Conservation (phyloP, 345 rosid genomes). For the Syzygium jambos region DNA sequence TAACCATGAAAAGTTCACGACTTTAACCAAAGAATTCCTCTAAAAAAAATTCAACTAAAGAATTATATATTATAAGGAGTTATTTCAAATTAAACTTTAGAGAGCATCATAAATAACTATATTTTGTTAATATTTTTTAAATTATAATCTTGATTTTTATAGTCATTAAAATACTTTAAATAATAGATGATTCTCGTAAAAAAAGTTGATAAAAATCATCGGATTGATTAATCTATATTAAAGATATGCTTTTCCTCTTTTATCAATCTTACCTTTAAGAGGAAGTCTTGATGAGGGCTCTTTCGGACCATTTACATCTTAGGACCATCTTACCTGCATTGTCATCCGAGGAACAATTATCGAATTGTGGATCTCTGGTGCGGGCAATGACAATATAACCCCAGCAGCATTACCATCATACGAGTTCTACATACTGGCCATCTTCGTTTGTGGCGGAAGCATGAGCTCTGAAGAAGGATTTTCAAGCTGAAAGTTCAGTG, state of each 20-base stretch:
- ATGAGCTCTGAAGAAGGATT: constrained; percentile 8
- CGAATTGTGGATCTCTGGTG: constrained; percentile 12
- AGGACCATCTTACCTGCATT: not conserved
- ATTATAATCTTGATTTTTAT: too few species aligned
- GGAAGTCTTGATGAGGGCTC: too few species aligned
- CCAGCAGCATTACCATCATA: constrained; percentile 4
- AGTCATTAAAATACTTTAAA: too few species aligned
- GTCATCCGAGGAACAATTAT: constrained; percentile 11
- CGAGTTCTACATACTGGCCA: constrained; percentile 1
- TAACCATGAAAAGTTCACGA: too few species aligned
- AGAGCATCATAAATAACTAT: not conserved
- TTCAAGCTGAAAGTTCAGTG: constrained; percentile 4
- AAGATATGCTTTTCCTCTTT: too few species aligned
- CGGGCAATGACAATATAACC: constrained; percentile 14
- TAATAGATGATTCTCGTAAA: not conserved
- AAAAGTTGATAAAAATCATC: too few species aligned
- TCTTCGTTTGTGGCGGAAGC: constrained; percentile 7
- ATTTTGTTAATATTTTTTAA: too few species aligned
- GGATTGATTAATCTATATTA: too few species aligned
- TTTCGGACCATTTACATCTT: too few species aligned
- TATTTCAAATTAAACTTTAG: not conserved
- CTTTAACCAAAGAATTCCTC: not conserved
- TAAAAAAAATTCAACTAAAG: accelerated
- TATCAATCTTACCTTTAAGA: too few species aligned
- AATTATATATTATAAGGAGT: not conserved